phyloP scores from a whole-genome alignment of 805 yeast species.

The Torulaspora microellipsoides region DNA sequence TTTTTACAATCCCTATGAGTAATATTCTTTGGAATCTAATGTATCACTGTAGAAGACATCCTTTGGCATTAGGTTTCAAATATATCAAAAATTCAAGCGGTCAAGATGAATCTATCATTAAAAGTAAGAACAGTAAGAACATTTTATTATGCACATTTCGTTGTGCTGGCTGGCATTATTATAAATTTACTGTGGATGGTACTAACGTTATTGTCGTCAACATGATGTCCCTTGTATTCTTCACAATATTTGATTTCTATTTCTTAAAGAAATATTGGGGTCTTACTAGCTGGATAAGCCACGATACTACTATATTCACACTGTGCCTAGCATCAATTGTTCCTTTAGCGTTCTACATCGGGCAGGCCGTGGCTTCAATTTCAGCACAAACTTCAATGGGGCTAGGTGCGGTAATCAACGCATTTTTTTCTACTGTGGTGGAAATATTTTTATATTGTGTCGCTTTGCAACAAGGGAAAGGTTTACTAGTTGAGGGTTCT shows the following conservation, averaged over 20 bases:
- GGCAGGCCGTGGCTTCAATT: constrained; percentile 98
- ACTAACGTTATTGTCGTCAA: constrained; percentile 91
- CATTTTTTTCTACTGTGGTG: constrained; percentile 93
- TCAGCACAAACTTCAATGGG: constrained; percentile 99
- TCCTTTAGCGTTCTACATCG: constrained; percentile 94
- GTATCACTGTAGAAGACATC: constrained; percentile 82
- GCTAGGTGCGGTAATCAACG: constrained; percentile 95
- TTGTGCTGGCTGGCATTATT: constrained; percentile 87
- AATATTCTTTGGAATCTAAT: constrained; percentile 65
- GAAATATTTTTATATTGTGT: constrained; percentile 91
- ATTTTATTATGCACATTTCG: constrained; percentile 86
- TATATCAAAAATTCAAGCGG: constrained; percentile 40
- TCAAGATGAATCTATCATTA: constrained; percentile 15
- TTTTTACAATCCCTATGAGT: constrained; percentile 91
- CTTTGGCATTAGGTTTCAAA: constrained; percentile 78
- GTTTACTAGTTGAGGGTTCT: constrained; percentile 89
- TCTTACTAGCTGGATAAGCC: constrained; percentile 37
- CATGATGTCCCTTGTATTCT: constrained; percentile 68
- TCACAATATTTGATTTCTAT: constrained; percentile 77
- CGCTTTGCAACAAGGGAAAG: constrained; percentile 80
- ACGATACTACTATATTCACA: constrained; percentile 63
- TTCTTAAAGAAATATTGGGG: constrained; percentile 48
- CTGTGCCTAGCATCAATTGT: constrained; percentile 79
- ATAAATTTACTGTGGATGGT: constrained; percentile 94
- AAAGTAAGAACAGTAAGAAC: constrained; percentile 39